Evolutionary conservation across 225 moss, liverwort and hornwort species (phyloP).

Genomic region (Marchantia polymorpha): DNA sequence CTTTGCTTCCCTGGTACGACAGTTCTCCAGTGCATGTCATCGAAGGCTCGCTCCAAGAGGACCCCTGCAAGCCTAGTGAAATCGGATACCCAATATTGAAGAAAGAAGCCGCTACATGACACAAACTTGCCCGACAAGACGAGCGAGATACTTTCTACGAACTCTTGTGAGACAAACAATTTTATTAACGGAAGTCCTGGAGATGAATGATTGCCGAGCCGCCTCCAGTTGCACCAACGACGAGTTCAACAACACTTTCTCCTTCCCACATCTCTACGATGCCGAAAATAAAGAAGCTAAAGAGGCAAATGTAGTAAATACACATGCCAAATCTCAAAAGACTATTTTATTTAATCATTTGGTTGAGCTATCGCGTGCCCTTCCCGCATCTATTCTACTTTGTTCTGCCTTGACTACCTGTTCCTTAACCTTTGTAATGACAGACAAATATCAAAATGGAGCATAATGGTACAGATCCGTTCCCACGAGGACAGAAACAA

Average conservation of each 20-base stretch:
- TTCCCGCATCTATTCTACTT: not conserved
- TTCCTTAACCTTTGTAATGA: not conserved
- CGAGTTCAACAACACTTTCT: slow-evolving; percentile 5
- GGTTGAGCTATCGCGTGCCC: not conserved
- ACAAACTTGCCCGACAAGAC: not conserved
- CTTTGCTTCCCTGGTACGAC: not conserved
- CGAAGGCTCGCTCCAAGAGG: slow-evolving; percentile 6
- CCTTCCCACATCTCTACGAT: not conserved
- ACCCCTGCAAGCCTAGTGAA: not conserved
- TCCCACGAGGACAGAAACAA: too few species aligned
- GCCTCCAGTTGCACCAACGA: slow-evolving; percentile 14
- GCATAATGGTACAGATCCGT: too few species aligned
- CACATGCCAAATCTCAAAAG: slow-evolving; percentile 32
- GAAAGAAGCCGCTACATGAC: slow-evolving; percentile 6
- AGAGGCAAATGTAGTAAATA: slow-evolving; percentile 30
- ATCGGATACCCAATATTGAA: not conserved
- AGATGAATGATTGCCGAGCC: not conserved
- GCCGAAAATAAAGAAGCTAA: slow-evolving; percentile 1
- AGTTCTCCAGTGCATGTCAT: not conserved
- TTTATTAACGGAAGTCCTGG: slow-evolving; percentile 1
- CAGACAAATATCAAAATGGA: too few species aligned
- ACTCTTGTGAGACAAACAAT: not conserved
- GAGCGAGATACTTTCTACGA: not conserved
- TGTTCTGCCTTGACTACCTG: not conserved
- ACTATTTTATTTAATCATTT: slow-evolving; percentile 28